Conservation (phyloP, 805 yeast genomes). For the Candida odintsovae region DNA sequence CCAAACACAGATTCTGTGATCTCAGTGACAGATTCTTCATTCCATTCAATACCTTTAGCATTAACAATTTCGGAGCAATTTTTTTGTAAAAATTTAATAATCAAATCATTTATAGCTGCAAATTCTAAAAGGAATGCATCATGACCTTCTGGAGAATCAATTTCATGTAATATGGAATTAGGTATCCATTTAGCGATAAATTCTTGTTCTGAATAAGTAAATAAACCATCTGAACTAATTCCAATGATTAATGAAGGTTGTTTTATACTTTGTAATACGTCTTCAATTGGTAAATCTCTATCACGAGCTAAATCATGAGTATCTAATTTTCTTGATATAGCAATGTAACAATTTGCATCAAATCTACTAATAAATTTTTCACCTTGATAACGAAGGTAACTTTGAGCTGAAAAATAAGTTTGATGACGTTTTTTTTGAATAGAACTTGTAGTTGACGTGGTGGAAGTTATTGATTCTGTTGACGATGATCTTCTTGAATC, state of each 20-base stretch:
- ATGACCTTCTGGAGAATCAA: conserved; percentile 93
- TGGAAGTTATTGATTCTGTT: conserved; percentile 26
- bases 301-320: conserved; percentile 92
- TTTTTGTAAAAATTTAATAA: conserved; percentile 57
- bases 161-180: conserved; percentile 58
- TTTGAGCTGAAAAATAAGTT: conserved; percentile 87
- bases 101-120: conserved; percentile 66
- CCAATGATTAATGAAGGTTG: conserved; percentile 87
- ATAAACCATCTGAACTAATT: conserved; percentile 85
- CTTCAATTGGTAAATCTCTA: conserved; percentile 38
- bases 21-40: conserved; percentile 36
- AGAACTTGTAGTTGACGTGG: conserved; percentile 18
- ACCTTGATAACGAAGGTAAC: conserved; percentile 91
- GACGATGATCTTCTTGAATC: conserved; percentile 22
- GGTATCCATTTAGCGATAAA: conserved; percentile 72
- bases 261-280: conserved; percentile 50
- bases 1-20: conserved; percentile 73
- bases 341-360: conserved; percentile 94
- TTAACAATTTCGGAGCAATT: conserved; percentile 56
- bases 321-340: conserved; percentile 89
- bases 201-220: conserved; percentile 89
- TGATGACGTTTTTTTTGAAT: conserved; percentile 27
- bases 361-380: conserved; percentile 82
- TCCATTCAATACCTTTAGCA: conserved; percentile 37
- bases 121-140: conserved; percentile 94